A percentile compares a stretch with the other conserved stretches of the same genome.
Evolutionary conservation across 345 rosid genomes (phyloP).

Genomic region (Syzygium oleosum): DNA sequence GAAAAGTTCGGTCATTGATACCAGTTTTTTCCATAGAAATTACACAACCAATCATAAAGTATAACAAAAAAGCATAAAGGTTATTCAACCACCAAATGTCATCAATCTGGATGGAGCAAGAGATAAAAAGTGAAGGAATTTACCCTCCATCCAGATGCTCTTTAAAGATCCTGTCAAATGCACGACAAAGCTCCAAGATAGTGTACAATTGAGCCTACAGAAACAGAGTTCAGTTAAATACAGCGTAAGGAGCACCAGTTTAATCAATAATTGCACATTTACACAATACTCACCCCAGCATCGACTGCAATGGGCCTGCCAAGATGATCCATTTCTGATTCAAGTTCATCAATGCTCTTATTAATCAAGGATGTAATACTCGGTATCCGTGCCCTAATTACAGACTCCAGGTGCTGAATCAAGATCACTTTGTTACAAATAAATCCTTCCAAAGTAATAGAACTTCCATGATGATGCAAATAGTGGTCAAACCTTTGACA

Average conservation of each 20-base stretch:
- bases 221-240: neutral
- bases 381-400: constrained; percentile 79
- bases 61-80: neutral
- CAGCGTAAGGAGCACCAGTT: neutral
- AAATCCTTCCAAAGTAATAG: neutral
- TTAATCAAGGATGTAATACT: constrained; percentile 78
- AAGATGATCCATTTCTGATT: constrained; percentile 77
- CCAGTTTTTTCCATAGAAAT: neutral
- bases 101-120: neutral
- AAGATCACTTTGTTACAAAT: constrained; percentile 6
- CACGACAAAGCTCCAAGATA: constrained; percentile 76
- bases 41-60: neutral
- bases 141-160: constrained; percentile 98
- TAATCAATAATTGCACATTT: neutral
- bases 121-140: neutral
- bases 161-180: constrained; percentile 83
- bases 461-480: neutral
- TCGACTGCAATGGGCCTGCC: constrained; percentile 87
- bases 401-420: constrained; percentile 83
- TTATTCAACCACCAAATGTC: neutral
- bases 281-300: constrained; percentile 68
- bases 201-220: constrained; percentile 72
- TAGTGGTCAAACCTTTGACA: constrained; percentile 57
- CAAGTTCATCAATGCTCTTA: constrained; percentile 86
- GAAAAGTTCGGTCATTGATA: neutral